Conservation (phyloP, 768 basidiomycete species). For the Kwoniella shandongensis region DNA sequence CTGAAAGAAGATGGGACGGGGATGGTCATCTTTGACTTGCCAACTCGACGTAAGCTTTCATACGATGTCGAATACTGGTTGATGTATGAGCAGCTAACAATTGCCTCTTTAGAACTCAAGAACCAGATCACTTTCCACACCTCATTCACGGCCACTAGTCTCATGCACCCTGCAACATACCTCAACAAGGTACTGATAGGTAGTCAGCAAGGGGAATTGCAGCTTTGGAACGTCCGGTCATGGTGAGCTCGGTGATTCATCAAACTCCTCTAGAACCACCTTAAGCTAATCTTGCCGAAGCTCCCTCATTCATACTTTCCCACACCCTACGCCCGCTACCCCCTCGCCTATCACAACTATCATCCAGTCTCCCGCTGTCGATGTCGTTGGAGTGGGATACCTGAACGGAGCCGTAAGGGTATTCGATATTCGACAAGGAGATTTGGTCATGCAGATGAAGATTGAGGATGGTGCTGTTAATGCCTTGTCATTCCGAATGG, state of each 20-base stretch:
- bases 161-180: constrained; percentile 94
- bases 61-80: constrained; percentile 1
- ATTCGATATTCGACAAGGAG: constrained; percentile 86
- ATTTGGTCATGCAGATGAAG: constrained; percentile 79
- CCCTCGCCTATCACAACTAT: constrained; percentile 69
- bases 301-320: constrained; percentile 78
- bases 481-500: constrained; percentile 79
- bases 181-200: constrained; percentile 90
- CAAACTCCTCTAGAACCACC: background rate
- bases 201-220: constrained; percentile 74
- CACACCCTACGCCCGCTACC: constrained; percentile 57
- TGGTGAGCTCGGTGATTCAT: constrained; percentile 60
- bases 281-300: constrained; percentile 55
- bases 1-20: constrained; percentile 74
- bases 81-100: constrained; percentile 4
- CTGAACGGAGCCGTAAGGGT: constrained; percentile 82
- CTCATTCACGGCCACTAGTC: constrained; percentile 76
- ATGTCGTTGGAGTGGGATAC: constrained; percentile 91
- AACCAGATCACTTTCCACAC: constrained; percentile 74
- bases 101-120: constrained; percentile 59
- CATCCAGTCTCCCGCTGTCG: constrained; percentile 90
- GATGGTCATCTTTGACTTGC: constrained; percentile 75
- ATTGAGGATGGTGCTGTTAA: constrained; percentile 83
- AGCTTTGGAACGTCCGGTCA: constrained; percentile 91
- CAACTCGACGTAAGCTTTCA: constrained; percentile 60